Evolutionary conservation across 306 rosid genomes (phyloP), one percentile per base, ranked within the genome.

Genomic region (Luffa aegyptiaca): DNA sequence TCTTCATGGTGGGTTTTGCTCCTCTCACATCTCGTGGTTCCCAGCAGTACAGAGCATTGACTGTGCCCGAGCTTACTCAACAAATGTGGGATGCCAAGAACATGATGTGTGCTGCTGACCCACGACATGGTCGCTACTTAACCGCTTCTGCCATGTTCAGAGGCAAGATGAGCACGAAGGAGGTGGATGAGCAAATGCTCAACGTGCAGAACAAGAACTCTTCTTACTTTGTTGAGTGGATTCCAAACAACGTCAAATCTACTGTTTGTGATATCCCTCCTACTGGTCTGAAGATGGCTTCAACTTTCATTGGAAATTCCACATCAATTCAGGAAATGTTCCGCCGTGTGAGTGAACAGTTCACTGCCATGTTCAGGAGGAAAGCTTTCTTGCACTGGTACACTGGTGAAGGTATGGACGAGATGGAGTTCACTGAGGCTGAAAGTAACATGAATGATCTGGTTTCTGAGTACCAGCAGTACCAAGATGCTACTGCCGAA

Each of bases 71-170:
- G 85, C 93, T 91, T 57, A 91, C 96, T 3, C 96, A 91, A 76
- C 96, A 91, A 79, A 91, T 91, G 96, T 91, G 96, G 93, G 96
- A 91, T 87, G 80, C 96, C 0, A 90, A 90, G 91, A 90, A 90
- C 88, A 90, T 90, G 93, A 90, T 90, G 96, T 91, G 96, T 5
- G 96, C 93, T 2, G 96, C 93, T 16, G 96, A 91, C 71, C 96
- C 93, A 14, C 80, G 93, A 5, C 96, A 91, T 3, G 93, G 96
- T 0, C 89, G 96, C 2, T 91, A 91, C 84, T 86, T 91, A 65
- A 91, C 93, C 0, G 96, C 96, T 33, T 91, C 93, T 0, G 96
- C 96, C 4, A 86, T 91, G 91, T 91, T 89, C 82, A 75, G 93
- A 80, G 96, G 96, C 7, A 91, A 91, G 86, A 91, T 91, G 96